These are phyloP conservation scores for Phaseolus coccineus DNA, from an alignment of 331 rosid genomes.

Conservation along the genomic window DNA sequence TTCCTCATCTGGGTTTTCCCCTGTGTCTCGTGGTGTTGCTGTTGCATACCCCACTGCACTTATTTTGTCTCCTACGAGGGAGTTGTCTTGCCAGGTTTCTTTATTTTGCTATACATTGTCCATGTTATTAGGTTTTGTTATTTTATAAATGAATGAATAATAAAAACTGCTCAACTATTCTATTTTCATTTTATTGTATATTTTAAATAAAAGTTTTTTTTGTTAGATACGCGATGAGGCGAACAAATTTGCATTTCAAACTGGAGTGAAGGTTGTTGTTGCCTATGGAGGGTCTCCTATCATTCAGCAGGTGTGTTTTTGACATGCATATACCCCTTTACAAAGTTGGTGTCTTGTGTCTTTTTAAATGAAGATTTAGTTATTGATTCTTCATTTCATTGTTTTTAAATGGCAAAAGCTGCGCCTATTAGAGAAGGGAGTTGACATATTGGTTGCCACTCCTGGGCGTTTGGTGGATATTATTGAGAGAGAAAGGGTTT, in stretches of 20 bases:
- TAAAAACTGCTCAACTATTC: too few relatives aligned
- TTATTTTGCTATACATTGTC: background rate
- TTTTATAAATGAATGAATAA: too few relatives aligned
- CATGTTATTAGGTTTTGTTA: background rate
- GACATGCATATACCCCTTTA: background rate
- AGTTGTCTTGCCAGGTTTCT: constrained; percentile 74
- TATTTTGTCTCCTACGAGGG: constrained; percentile 84
- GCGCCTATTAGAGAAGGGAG: constrained; percentile 46
- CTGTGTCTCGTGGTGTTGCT: constrained; percentile 25
- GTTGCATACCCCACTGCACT: constrained; percentile 77
- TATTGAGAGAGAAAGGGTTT: constrained; percentile 52
- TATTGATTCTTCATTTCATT: background rate
- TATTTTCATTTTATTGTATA: too few relatives aligned
- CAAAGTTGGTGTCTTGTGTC: background rate
- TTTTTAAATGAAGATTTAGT: background rate
- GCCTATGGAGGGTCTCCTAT: constrained; percentile 58
- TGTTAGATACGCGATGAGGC: constrained; percentile 56
- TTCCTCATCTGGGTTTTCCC: background rate
- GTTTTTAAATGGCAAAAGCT: constrained; percentile 33
- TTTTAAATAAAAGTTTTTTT: background rate
- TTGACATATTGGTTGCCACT: constrained; percentile 59
- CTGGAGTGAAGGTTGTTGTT: constrained; percentile 54
- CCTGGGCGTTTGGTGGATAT: constrained; percentile 60
- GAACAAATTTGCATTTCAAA: constrained; percentile 48
- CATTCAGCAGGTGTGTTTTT: constrained; percentile 45